Evolutionary conservation across 352 stramenopile species (phyloP), one percentile per base, ranked within the genome.

Genomic region (Phytophthora kernoviae): DNA sequence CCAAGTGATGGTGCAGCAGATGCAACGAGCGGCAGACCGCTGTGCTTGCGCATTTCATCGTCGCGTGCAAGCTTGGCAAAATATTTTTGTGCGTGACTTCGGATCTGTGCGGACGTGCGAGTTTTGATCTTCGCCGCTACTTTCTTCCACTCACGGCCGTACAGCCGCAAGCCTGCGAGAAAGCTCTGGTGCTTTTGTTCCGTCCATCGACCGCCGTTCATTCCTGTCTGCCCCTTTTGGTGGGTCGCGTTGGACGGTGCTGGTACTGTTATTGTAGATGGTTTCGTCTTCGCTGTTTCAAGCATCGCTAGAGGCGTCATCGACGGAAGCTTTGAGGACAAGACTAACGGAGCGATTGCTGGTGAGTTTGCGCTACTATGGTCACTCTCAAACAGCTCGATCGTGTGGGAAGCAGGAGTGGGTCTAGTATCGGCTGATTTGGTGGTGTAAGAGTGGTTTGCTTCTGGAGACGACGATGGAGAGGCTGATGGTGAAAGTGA

Each of bases 121-220:
- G 87, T 94, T 68, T 92, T 92, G 57, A 95, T 94, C 67, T 92
- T 93, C 45, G 79, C 84, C n/a, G 87, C 87, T 14, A 95, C 84
- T 75, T 98, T 98, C 69, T 99, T 99, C 97, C 97, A 99, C 68
- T 99, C 93, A 39, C 96, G 96, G 5, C 97, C 97, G 64, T 98
- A 98, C 18, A 95, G 66, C 17, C 89, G 79, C 14, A 99, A 79
- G 8, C 96, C 96, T 21, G 84, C 77, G 18, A 99, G 81, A 66
- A 99, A 99, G 41, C 87, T 93, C 65, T 98, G 78, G 63, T 99
- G 96, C 68, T 99, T 96, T 77, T 96, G 79, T 24, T 92, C 72
- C 1, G 94, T 98, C 96, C 96, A 99, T 39, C 96, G 84, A 11
- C 96, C 96, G 47, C 83, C 84, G 53, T 93, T 94, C 81, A 91